Evolutionary conservation across 108 stramenopile genomes (phyloP), one percentile per base, ranked within the genome.

Genomic region (Pseudonitzschia multiseries): DNA sequence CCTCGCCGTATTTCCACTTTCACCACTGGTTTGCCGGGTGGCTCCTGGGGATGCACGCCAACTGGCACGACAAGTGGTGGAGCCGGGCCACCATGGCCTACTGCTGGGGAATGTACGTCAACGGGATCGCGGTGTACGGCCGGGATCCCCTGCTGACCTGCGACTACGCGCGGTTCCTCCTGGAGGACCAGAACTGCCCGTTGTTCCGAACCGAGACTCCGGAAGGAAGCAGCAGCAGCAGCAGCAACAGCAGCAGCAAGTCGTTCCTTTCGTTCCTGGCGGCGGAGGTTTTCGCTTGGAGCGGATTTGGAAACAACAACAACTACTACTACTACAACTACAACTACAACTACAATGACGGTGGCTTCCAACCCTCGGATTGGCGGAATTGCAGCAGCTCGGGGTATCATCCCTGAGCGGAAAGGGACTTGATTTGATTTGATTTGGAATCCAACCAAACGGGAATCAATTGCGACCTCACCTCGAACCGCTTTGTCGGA

Each of bases 1-100:
- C 83, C 29, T 65, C 79, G 24, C 74, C 80, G n/a, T 86, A 88
- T 51, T 84, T 88, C 69, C 90, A 91, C 66, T 79, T 91, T 24
- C 90, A 91, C 66, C 90, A 91, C 70, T 91, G 90, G 89, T 73
- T 43, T 74, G 76, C 72, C 26, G 81, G 81, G 40, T 86, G 81
- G 83, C 57, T 81, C 22, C 2, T 86, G 13, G 87, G 87, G 21
- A 86, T 88, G 87, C 85, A 84, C 29, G 31, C 54, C 24, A 56
- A 56, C 26, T 10, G 13, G 22, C 54, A 56, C 26, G 21, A 22
- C 1, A 21, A 24, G 0, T 86, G 83, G 83, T 56, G 54, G 54
- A 56, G 54, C 26, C 54, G 54, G 54, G 54, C 54, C 26, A 56
- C 54, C 13, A 79, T 83, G 76, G 87, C 87, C 32, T 88, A 72